phyloP scores from a whole-genome alignment of 1,139 yeast species.

The Lodderomyces jiufengensis region DNA sequence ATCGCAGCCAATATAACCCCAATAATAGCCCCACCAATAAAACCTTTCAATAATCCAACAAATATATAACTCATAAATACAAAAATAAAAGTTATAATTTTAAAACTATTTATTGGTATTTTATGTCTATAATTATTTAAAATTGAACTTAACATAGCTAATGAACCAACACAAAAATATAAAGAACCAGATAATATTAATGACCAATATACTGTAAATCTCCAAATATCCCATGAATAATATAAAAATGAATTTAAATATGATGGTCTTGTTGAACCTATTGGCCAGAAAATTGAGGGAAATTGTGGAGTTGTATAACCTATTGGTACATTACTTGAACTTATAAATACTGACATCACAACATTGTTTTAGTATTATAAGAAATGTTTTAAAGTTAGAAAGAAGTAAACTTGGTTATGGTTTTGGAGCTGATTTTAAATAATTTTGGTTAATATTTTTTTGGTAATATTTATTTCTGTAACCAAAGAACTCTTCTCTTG shows the following conservation, averaged over 20 bases:
- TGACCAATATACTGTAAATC: slow-evolving; percentile 79
- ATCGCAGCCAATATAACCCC: slow-evolving; percentile 65
- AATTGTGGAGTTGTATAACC: slow-evolving; percentile 79
- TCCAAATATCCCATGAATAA: slow-evolving; percentile 74
- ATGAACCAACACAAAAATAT: slow-evolving; percentile 60
- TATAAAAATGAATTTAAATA: slow-evolving; percentile 62
- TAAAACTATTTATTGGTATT: slow-evolving; percentile 13
- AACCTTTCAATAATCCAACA: slow-evolving; percentile 62
- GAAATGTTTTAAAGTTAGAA: too few relatives aligned
- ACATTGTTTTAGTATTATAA: too few relatives aligned
- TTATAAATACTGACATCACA: slow-evolving; percentile 24
- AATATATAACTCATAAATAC: slow-evolving; percentile 45
- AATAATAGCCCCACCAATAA: slow-evolving; percentile 67
- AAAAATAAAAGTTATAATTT: slow-evolving; percentile 20
- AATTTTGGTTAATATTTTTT: too few relatives aligned
- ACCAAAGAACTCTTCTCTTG: too few relatives aligned
- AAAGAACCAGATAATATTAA: slow-evolving; percentile 62
- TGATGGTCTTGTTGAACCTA: slow-evolving; percentile 35
- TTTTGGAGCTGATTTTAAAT: too few relatives aligned
- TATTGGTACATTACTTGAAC: slow-evolving; percentile 57
- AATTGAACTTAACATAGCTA: slow-evolving; percentile 49
- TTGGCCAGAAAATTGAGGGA: slow-evolving; percentile 80
- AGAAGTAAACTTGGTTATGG: too few relatives aligned
- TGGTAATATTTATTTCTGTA: too few relatives aligned
- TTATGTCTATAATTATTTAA: slow-evolving; percentile 22